Evolutionary conservation across 1,284 basidiomycete genomes (phyloP).

Genomic region (Ceratobasidium sp.): DNA sequence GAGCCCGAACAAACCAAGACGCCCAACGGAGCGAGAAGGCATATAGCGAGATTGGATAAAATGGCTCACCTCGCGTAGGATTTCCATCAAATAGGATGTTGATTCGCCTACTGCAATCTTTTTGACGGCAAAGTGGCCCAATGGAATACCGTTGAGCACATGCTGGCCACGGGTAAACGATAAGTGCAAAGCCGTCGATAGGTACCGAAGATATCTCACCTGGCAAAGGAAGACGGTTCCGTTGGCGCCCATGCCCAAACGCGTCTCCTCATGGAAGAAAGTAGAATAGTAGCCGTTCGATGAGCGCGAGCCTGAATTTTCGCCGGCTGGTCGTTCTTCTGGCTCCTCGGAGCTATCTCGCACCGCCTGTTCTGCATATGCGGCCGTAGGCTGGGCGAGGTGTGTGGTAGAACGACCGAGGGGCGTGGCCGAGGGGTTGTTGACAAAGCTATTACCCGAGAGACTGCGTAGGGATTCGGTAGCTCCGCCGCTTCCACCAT

Average conservation of each 20-base stretch:
- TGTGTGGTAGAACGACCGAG: conserved; percentile 17
- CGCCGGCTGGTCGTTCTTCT: conserved; percentile 38
- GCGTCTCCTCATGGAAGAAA: conserved; percentile 57
- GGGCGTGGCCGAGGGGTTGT: conserved; percentile 11
- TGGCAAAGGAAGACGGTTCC: conserved; percentile 88
- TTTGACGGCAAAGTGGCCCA: conserved; percentile 89
- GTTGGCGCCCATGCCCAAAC: conserved; percentile 72
- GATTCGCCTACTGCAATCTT: conserved; percentile 94
- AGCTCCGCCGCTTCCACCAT: not conserved
- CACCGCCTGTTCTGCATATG: not conserved
- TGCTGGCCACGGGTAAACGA: conserved; percentile 63
- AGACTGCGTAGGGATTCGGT: conserved; percentile 10
- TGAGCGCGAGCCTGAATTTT: conserved; percentile 21
- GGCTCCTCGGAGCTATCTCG: conserved; percentile 36
- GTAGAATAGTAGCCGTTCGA: conserved; percentile 48
- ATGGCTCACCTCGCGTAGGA: conserved; percentile 72
- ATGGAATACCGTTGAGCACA: conserved; percentile 13
- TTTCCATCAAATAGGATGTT: conserved; percentile 80
- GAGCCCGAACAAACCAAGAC: conserved; percentile 1
- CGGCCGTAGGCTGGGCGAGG: not conserved
- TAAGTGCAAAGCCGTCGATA: not conserved
- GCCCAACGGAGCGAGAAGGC: conserved; percentile 30
- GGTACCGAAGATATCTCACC: conserved; percentile 53
- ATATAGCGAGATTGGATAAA: conserved; percentile 1
- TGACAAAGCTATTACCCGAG: conserved; percentile 14